Percentiles rank a stretch among this genome's conserved stretches.
Evolutionary conservation across 2,329 filamentous ascomycete species (phyloP).

Genomic region (Orbilia oligospora): DNA sequence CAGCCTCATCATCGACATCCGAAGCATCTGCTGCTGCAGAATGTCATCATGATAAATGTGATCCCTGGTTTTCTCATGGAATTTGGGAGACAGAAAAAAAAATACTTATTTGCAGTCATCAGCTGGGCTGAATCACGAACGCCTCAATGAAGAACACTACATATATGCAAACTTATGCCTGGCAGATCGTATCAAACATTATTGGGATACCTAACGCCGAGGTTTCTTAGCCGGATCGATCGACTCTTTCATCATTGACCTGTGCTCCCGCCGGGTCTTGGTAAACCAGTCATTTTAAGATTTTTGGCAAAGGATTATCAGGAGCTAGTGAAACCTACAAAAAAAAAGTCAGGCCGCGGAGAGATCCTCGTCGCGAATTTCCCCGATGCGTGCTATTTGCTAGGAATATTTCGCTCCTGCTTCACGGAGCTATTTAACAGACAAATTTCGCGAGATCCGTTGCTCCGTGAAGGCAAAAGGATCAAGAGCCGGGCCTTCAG

Average conservation of each 20-base stretch:
- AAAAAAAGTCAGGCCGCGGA: slow-evolving; percentile 28
- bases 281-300: slow-evolving; percentile 21
- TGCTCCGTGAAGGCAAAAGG: slow-evolving; percentile 32
- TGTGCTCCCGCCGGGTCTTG: slow-evolving; percentile 12
- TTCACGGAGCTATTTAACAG: slow-evolving; percentile 24
- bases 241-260: slow-evolving; percentile 20
- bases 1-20: slow-evolving; percentile 45
- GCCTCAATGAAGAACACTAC: slow-evolving; percentile 23
- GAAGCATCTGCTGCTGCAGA: slow-evolving; percentile 40
- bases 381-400: slow-evolving; percentile 30
- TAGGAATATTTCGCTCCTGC: slow-evolving; percentile 6
- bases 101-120: slow-evolving; percentile 13
- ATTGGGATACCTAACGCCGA: slow-evolving; percentile 38
- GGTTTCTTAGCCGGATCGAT: slow-evolving; percentile 49
- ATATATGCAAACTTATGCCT: slow-evolving; percentile 14
- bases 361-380: slow-evolving; percentile 55
- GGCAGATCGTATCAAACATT: slow-evolving; percentile 23
- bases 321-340: slow-evolving; percentile 38
- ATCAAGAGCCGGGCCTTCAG: slow-evolving; percentile 11
- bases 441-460: slow-evolving; percentile 35
- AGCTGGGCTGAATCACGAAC: slow-evolving; percentile 46
- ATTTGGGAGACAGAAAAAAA: slow-evolving; percentile 8
- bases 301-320: slow-evolving; percentile 36
- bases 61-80: slow-evolving; percentile 34
- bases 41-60: slow-evolving; percentile 60